phyloP scores from a whole-genome alignment of 2,329 filamentous ascomycete genomes.

The Xylaria multiplex region DNA sequence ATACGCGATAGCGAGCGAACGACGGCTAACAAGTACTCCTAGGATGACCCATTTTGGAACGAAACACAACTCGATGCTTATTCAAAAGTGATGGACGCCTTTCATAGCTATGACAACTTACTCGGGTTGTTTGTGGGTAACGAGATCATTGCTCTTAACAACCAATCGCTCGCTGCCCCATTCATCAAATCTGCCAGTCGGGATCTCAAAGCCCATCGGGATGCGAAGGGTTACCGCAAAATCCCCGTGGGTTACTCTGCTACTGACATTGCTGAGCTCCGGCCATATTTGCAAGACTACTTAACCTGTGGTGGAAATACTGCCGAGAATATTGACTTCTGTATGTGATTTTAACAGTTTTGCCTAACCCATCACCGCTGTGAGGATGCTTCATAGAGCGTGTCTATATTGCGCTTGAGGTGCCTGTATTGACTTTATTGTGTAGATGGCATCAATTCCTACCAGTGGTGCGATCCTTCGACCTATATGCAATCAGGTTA shows the following conservation, averaged over 20 bases:
- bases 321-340: slow-evolving; percentile 81
- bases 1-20: slow-evolving; percentile 3
- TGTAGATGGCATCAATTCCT: slow-evolving; percentile 77
- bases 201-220: slow-evolving; percentile 84
- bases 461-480: slow-evolving; percentile 77
- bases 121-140: slow-evolving; percentile 90
- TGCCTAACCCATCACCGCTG: neutral
- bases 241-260: slow-evolving; percentile 90
- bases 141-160: slow-evolving; percentile 76
- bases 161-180: slow-evolving; percentile 73
- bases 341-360: slow-evolving; percentile 17
- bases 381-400: neutral
- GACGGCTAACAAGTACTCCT: slow-evolving; percentile 16
- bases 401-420: neutral
- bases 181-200: slow-evolving; percentile 84
- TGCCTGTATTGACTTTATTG: slow-evolving; percentile 10
- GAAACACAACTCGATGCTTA: slow-evolving; percentile 75
- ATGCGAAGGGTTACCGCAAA: slow-evolving; percentile 78
- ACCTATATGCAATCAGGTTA: slow-evolving; percentile 75
- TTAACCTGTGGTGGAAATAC: slow-evolving; percentile 79
- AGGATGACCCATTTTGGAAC: slow-evolving; percentile 76
- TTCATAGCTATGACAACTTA: slow-evolving; percentile 80
- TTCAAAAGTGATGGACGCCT: slow-evolving; percentile 77
- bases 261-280: slow-evolving; percentile 78
- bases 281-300: slow-evolving; percentile 73